A percentile compares a stretch with the other conserved stretches of the same genome.
These are phyloP conservation scores for Plasmodium fragile DNA, from an alignment of 169 alveolate species.

Conservation along the genomic window DNA sequence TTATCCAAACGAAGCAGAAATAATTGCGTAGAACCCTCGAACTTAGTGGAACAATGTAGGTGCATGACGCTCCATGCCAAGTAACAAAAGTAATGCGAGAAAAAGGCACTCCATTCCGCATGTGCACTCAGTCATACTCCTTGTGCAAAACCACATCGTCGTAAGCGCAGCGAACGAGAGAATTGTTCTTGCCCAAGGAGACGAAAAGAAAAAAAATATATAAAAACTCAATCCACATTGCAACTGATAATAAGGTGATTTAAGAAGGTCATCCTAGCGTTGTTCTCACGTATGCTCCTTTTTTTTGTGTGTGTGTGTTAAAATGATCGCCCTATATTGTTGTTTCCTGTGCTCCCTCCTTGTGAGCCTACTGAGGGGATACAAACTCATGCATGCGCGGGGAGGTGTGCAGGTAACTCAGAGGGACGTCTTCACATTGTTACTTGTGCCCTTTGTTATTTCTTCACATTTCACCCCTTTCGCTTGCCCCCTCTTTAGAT, in stretches of 20 bases:
- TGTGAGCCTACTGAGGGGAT: slow-evolving; percentile 2
- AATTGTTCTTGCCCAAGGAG: not conserved
- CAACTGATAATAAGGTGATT: not conserved
- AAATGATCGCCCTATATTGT: slow-evolving; percentile 6
- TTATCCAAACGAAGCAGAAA: not conserved
- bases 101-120: not conserved
- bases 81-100: not conserved
- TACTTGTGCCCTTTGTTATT: not conserved
- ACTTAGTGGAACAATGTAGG: not conserved
- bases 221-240: not conserved
- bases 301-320: not conserved
- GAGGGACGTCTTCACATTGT: not conserved
- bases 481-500: slow-evolving; percentile 37
- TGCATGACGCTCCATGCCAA: not conserved
- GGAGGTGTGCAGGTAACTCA: slow-evolving; percentile 19
- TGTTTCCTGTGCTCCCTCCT: slow-evolving; percentile 16
- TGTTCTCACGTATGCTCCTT: not conserved
- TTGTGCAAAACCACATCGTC: not conserved
- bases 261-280: not conserved
- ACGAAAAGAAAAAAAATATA: not conserved
- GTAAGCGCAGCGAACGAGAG: not conserved
- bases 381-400: slow-evolving; percentile 18
- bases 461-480: not conserved
- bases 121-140: not conserved
- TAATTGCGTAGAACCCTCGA: not conserved